phyloP scores from a whole-genome alignment of 768 basidiomycete genomes.

The Amanita fuliginea region DNA sequence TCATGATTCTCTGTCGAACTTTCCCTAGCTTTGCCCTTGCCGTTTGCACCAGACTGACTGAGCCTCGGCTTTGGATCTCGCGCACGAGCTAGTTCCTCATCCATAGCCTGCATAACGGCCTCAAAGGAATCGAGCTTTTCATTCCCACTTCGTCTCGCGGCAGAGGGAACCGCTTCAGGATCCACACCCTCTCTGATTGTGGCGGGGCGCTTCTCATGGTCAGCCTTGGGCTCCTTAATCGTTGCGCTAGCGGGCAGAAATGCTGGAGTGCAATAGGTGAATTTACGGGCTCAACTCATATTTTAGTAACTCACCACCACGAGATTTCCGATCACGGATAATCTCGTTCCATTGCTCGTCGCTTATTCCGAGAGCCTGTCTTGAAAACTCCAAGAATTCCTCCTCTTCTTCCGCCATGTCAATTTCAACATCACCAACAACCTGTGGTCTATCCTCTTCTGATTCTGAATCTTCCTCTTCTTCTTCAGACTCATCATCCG shows the following conservation, averaged over 20 bases:
- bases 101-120: slow-evolving; percentile 93
- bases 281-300: background rate
- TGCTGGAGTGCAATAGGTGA: slow-evolving; percentile 24
- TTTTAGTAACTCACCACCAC: slow-evolving; percentile 58
- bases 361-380: slow-evolving; percentile 80
- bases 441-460: slow-evolving; percentile 75
- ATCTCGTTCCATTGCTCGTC: slow-evolving; percentile 90
- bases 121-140: slow-evolving; percentile 86
- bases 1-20: slow-evolving; percentile 21
- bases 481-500: slow-evolving; percentile 77
- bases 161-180: slow-evolving; percentile 14
- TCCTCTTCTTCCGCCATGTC: slow-evolving; percentile 92
- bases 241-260: slow-evolving; percentile 41
- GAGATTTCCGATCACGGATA: slow-evolving; percentile 57
- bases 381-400: slow-evolving; percentile 92
- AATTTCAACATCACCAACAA: slow-evolving; percentile 76
- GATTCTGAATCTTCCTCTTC: slow-evolving; percentile 43
- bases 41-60: slow-evolving; percentile 11
- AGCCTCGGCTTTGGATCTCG: slow-evolving; percentile 17
- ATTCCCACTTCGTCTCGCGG: slow-evolving; percentile 37
- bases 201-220: background rate
- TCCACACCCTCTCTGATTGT: background rate
- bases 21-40: slow-evolving; percentile 38
- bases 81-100: slow-evolving; percentile 57
- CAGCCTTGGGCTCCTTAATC: slow-evolving; percentile 8